Evolutionary conservation across 2,329 filamentous ascomycete genomes (phyloP), one percentile per base, ranked within the genome.

Genomic region (Neonectria sp.): DNA sequence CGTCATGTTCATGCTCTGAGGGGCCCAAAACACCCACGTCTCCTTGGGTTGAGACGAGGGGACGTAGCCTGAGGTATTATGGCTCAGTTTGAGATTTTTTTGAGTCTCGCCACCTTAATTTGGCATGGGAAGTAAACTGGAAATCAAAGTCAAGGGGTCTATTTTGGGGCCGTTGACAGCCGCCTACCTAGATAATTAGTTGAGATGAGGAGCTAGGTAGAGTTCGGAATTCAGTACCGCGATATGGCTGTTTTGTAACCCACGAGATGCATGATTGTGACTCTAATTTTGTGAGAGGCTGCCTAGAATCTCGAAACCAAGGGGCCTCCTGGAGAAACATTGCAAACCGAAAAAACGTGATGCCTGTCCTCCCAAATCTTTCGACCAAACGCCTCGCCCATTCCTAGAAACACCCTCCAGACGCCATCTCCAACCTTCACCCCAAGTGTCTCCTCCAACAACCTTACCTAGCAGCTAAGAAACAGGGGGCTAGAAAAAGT

Each of bases 1-100:
- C 52, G 68, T 81, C 56, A 76, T 80, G 74, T 76, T 80, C 45
- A 64, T 78, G 52, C 67, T 82, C 60, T 84, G 76, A 76, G 55
- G 27, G 17, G 29, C 12, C 13, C 12, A 55, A 6, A 35, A 31
- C 31, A 53, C 29, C 59, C 27, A 33, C 27, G 52, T 48, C 43
- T 46, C 46, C 37, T 33, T 33, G 52, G 21, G 31, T 53, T 3
- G 29, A 31, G 21, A 51, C 40, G 31, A 55, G 27, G 24, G 29
- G 25, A 48, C 5, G 21, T 15, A 51, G 25, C 21, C 24, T 31
- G 7, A 33, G 27, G 6, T 35, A 29, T 12, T 11, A 56, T 21
- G 55, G 29, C 12, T 51, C 6, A 25, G n/a, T 43, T 46, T 43
- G 37, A 52, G 21, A 29, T 25, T 60, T 56, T 65, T 75, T 68